Percentiles rank a stretch among this genome's conserved stretches.
phyloP scores from a whole-genome alignment of 2,329 filamentous ascomycete species.

The Stagonosporopsis rhizophila region DNA sequence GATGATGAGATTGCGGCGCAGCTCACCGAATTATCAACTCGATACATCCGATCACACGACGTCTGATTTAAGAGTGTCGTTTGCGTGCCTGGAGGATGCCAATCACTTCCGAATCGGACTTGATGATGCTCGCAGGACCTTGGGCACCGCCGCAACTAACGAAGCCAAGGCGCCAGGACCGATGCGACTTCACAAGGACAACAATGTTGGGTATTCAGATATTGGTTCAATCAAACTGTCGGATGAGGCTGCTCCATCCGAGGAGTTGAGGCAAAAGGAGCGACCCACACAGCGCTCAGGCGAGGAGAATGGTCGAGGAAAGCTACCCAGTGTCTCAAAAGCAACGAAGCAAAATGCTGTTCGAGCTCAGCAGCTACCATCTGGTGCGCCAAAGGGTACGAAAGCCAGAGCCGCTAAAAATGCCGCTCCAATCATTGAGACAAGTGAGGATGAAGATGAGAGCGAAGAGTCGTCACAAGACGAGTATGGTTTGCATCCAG shows the following conservation, averaged over 20 bases:
- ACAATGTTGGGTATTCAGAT: background rate
- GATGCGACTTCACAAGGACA: background rate
- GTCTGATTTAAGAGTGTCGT: conserved; percentile 31
- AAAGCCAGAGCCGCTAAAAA: conserved; percentile 1
- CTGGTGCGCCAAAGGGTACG: conserved; percentile 9
- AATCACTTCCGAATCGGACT: conserved; percentile 24
- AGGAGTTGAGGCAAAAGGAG: background rate
- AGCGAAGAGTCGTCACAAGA: conserved; percentile 1
- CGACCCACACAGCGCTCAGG: background rate
- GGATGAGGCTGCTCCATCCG: background rate
- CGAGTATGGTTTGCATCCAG: conserved; percentile 3
- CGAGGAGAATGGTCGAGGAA: conserved; percentile 17
- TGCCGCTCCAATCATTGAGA: background rate
- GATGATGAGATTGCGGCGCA: background rate
- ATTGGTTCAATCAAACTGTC: background rate
- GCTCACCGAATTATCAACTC: conserved; percentile 31
- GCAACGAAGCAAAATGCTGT: conserved; percentile 21
- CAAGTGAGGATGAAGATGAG: background rate
- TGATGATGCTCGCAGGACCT: conserved; percentile 1
- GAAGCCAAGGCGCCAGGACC: background rate
- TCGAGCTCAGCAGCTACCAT: conserved; percentile 8
- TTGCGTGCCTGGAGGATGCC: conserved; percentile 27
- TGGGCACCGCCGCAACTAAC: background rate
- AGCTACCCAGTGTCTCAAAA: conserved; percentile 25
- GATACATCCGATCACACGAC: conserved; percentile 28